Evolutionary conservation across 495 filamentous ascomycete species (phyloP).

Genomic region (Penicillium angulare): DNA sequence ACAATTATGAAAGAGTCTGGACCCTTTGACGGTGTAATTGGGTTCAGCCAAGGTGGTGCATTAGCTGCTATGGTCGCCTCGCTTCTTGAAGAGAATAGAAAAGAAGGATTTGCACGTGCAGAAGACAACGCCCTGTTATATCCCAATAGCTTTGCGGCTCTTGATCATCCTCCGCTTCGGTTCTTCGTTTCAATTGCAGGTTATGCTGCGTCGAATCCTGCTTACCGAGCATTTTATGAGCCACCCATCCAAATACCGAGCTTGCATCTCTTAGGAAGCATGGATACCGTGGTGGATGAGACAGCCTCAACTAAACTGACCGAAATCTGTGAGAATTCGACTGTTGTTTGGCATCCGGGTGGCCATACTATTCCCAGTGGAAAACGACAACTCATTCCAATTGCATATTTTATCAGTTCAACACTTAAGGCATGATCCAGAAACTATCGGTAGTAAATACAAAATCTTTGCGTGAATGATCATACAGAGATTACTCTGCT

Average conservation of each 20-base stretch:
- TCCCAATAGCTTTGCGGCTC: background rate
- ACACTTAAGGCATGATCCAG: too few species aligned
- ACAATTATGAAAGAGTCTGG: constrained; percentile 18
- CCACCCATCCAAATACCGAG: constrained; percentile 2
- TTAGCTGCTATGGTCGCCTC: constrained; percentile 7
- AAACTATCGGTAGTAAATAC: too few species aligned
- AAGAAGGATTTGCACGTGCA: background rate
- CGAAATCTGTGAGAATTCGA: background rate
- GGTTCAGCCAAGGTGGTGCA: constrained; percentile 29
- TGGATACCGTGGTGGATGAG: constrained; percentile 9
- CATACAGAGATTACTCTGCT: background rate
- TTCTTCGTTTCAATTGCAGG: constrained; percentile 3
- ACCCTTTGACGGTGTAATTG: constrained; percentile 37
- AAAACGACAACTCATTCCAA: constrained; percentile 1
- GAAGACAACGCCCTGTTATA: constrained; percentile 1
- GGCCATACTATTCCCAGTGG: constrained; percentile 2
- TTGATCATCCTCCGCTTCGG: constrained; percentile 1
- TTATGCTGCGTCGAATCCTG: constrained; percentile 4
- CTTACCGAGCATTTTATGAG: constrained; percentile 5
- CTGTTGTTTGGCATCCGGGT: constrained; percentile 1
- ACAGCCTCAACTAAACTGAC: background rate
- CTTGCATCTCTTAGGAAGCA: constrained; percentile 5
- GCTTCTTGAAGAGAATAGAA: constrained; percentile 1
- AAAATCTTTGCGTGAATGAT: background rate
- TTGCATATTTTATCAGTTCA: constrained; percentile 3